A percentile compares a stretch with the other conserved stretches of the same genome.
phyloP scores from a whole-genome alignment of 768 basidiomycete genomes.

The Fomitopsis serialis region DNA sequence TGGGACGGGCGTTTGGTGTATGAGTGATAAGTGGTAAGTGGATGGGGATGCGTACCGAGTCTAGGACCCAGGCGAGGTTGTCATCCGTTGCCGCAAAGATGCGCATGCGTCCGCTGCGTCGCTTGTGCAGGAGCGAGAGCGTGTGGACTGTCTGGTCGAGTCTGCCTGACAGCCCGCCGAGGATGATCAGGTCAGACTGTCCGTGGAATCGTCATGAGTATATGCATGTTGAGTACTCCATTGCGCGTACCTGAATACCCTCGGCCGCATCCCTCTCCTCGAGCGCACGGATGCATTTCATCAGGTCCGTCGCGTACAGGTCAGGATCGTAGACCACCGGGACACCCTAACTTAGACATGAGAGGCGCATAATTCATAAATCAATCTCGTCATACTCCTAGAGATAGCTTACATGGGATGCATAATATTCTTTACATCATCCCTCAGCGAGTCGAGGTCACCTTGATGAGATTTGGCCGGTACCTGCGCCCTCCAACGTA shows the following conservation, averaged over 20 bases:
- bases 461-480: slow-evolving; percentile 84
- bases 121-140: slow-evolving; percentile 77
- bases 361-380: too few species aligned
- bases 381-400: background rate
- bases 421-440: slow-evolving; percentile 73
- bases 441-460: slow-evolving; percentile 84
- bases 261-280: slow-evolving; percentile 47
- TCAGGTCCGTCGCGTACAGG: slow-evolving; percentile 89
- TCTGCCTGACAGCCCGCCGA: slow-evolving; percentile 87
- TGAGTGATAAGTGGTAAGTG: background rate
- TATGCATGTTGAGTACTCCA: background rate
- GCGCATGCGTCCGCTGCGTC: slow-evolving; percentile 51
- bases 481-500: slow-evolving; percentile 38
- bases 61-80: slow-evolving; percentile 86
- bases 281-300: slow-evolving; percentile 79
- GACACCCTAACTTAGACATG: slow-evolving; percentile 48
- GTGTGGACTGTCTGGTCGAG: slow-evolving; percentile 94
- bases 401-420: slow-evolving; percentile 38
- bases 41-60: slow-evolving; percentile 41
- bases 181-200: slow-evolving; percentile 67
- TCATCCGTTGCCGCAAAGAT: slow-evolving; percentile 87
- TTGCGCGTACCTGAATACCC: slow-evolving; percentile 30
- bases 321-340: slow-evolving; percentile 59
- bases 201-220: slow-evolving; percentile 4
- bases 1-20: slow-evolving; percentile 22